Conservation (phyloP, 345 rosid genomes). For the Clarkia xantiana region DNA sequence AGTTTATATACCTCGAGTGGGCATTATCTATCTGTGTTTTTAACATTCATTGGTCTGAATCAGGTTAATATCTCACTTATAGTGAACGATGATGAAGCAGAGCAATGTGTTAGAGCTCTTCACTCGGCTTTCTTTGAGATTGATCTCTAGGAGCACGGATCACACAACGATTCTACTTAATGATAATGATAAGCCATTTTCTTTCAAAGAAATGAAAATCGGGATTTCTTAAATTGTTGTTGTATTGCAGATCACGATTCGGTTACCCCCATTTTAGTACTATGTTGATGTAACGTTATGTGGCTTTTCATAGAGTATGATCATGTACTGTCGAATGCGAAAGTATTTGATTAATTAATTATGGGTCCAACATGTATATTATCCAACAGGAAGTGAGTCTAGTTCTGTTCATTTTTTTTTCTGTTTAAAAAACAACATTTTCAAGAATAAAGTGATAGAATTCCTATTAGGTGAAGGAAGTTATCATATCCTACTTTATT, state of each 20-base stretch:
- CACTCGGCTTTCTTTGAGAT: slow-evolving; percentile 62
- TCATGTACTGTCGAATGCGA: no score
- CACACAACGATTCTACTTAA: slow-evolving; percentile 25
- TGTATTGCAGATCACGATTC: no score
- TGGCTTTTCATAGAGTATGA: no score
- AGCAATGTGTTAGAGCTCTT: slow-evolving; percentile 71
- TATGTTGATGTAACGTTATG: no score
- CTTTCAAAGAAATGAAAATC: no score
- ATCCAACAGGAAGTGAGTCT: slow-evolving; percentile 43
- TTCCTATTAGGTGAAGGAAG: slow-evolving; percentile 64
- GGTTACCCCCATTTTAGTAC: no score
- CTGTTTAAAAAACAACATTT: slow-evolving; percentile 8
- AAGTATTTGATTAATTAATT: no score
- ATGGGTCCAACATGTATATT: no score
- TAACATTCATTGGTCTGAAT: slow-evolving; percentile 1
- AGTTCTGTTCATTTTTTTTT: no score
- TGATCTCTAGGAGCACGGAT: slow-evolving; percentile 26
- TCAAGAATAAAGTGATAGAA: neutral
- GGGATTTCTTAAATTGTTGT: no score
- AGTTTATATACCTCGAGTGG: neutral
- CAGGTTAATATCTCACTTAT: slow-evolving; percentile 90
- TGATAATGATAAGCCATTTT: slow-evolving; percentile 5
- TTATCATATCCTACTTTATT: slow-evolving; percentile 45
- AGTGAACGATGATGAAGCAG: slow-evolving; percentile 73
- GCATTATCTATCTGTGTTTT: no score